Conservation (phyloP, 371 early-diverging fungal species). For the Actinomortierella wolfii region DNA sequence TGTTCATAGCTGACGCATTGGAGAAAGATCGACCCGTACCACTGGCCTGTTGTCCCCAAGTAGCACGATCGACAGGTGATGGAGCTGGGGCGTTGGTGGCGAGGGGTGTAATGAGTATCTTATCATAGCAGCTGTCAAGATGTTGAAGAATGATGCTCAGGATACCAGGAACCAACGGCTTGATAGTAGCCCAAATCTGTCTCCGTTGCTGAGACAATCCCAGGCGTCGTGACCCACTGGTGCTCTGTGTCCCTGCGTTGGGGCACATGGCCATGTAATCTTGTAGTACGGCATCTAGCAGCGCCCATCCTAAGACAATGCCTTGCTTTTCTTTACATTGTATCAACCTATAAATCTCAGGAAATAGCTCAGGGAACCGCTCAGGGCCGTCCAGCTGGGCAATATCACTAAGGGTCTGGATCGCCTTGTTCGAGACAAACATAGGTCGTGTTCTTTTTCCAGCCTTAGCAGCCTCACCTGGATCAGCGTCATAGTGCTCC, state of each 20-base stretch:
- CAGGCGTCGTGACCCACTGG: no score
- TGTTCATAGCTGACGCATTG: no score
- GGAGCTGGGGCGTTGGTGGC: slow-evolving; percentile 42
- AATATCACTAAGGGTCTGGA: slow-evolving; percentile 35
- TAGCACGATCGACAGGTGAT: slow-evolving; percentile 35
- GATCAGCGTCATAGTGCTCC: slow-evolving; percentile 22
- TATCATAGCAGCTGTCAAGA: slow-evolving; percentile 32
- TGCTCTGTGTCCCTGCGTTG: slow-evolving; percentile 14
- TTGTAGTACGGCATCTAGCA: slow-evolving; percentile 32
- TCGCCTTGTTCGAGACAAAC: slow-evolving; percentile 39
- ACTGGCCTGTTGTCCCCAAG: slow-evolving; percentile 12
- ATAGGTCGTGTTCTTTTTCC: slow-evolving; percentile 3
- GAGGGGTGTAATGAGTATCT: slow-evolving; percentile 30
- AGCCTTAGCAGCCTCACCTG: no score
- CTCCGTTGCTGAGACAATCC: slow-evolving; percentile 27
- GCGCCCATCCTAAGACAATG: slow-evolving; percentile 34
- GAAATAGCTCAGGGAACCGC: slow-evolving; percentile 36
- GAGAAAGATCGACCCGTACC: no score
- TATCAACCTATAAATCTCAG: slow-evolving; percentile 30
- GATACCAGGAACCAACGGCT: slow-evolving; percentile 26
- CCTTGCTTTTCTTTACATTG: slow-evolving; percentile 31
- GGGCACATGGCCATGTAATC: slow-evolving; percentile 35
- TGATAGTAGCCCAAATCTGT: slow-evolving; percentile 38
- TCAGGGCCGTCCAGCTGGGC: slow-evolving; percentile 41
- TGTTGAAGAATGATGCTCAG: slow-evolving; percentile 32